Evolutionary conservation across 2,329 filamentous ascomycete species (phyloP).

Genomic region (Epichloe aotearoae): DNA sequence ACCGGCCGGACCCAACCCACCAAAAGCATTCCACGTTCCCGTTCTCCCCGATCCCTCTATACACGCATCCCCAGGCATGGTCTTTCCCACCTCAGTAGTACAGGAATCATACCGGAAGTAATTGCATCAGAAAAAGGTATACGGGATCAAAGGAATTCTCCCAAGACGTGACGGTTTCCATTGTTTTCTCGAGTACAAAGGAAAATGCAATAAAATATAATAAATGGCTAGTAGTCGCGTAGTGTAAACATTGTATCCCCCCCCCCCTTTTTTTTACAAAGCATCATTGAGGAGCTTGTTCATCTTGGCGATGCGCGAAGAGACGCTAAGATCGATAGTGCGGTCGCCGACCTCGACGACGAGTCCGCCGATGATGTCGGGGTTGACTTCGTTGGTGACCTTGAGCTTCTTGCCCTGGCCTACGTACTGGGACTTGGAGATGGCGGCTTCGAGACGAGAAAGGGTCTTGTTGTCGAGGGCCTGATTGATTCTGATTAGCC

Average conservation of each 20-base stretch:
- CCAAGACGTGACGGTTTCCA: too few relatives aligned
- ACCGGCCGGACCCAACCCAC: too few relatives aligned
- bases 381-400: slow-evolving; percentile 87
- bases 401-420: slow-evolving; percentile 94
- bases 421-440: slow-evolving; percentile 80
- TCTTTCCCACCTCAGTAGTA: too few relatives aligned
- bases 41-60: too few relatives aligned
- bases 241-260: neutral
- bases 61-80: too few relatives aligned
- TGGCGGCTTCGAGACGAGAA: slow-evolving; percentile 70
- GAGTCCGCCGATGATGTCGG: slow-evolving; percentile 86
- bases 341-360: slow-evolving; percentile 95
- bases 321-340: slow-evolving; percentile 95
- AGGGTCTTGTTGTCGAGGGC: slow-evolving; percentile 80
- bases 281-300: slow-evolving; percentile 97
- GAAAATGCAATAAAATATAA: slow-evolving; percentile 15
- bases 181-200: too few relatives aligned
- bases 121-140: too few relatives aligned
- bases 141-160: too few relatives aligned
- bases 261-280: slow-evolving; percentile 54
- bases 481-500: slow-evolving; percentile 26
- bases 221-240: slow-evolving; percentile 9
- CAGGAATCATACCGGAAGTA: too few relatives aligned
- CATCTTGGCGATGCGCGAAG: slow-evolving; percentile 89
- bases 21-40: too few relatives aligned